Base-by-base conservation (phyloP, 352 stramenopile species). In the Globisporangium paroecandrum region DNA sequence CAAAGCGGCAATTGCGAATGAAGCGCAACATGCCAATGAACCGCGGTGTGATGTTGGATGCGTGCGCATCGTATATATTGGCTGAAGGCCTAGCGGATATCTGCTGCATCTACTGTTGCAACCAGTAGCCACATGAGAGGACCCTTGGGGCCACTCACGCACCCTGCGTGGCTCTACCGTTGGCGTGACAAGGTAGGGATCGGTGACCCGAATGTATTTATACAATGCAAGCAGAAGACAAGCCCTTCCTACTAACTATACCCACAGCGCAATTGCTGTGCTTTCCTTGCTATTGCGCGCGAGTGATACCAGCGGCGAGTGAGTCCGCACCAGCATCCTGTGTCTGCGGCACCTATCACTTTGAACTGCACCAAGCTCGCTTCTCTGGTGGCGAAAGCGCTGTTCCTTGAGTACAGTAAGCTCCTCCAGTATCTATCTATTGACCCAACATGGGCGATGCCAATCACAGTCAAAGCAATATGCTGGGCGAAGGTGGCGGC, bases 401-500 rank as follows among this genome's bases (percentile, higher is more conserved):
- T 36, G 18, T 15, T 25, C 47, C 9, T 13, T 53, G 34, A 5
- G 36, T 36, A 3, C 27, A n/a, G 29, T 4, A 62, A 15, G 12
- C 36, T 6, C 43, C 43, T 22, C 43, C 34, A 63, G 32, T 36
- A 7, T 46, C 4, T 12, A 34, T 51, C 25, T 15, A 34, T 20
- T 34, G 29, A 15, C 58, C 53, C 12, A 53, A 1, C 2, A 72
- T 68, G 66, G 29, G 38, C 54, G 66, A 64, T 47, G 10, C 1
- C n/a, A 66, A 57, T 18, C 41, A 57, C 54, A 70, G 20, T 58
- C 65, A 29, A 29, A 78, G 66, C 53, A 78, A 73, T 56, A 76
- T 71, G 27, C 38, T 85, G 25, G 75, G 83, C 41, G 74, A 89
- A 63, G 76, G 78, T 32, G 77, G 76, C 49, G 76, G 80, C 24